These are phyloP conservation scores for Fusarium brachygibbosum DNA, from an alignment of 2,329 filamentous ascomycete genomes.

Conservation along the genomic window DNA sequence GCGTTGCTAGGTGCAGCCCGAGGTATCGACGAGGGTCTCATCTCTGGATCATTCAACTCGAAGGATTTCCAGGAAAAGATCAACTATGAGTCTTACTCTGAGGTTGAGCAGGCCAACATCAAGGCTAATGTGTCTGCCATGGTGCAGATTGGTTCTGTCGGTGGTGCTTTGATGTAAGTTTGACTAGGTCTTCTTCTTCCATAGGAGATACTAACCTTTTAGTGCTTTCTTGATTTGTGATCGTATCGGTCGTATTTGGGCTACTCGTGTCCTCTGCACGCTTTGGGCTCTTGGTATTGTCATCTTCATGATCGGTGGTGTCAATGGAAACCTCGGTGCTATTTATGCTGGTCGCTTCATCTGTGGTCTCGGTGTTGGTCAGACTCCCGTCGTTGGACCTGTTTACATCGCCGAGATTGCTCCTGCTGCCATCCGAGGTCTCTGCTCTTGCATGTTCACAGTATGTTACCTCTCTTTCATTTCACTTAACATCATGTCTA, in stretches of 20 bases:
- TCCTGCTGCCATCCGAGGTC: conserved; percentile 76
- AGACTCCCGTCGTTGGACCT: conserved; percentile 76
- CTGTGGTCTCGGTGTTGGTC: conserved; percentile 74
- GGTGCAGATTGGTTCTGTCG: conserved; percentile 84
- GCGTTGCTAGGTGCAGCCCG: conserved; percentile 82
- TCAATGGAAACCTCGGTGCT: conserved; percentile 65
- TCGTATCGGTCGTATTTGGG: conserved; percentile 73
- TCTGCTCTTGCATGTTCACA: conserved; percentile 73
- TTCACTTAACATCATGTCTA: neutral
- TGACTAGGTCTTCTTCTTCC: too few relatives aligned
- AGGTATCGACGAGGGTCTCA: conserved; percentile 85
- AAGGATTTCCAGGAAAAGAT: conserved; percentile 73
- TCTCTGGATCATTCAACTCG: conserved; percentile 78
- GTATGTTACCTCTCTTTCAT: neutral
- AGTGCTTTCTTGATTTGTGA: conserved; percentile 72
- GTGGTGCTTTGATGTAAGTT: conserved; percentile 71
- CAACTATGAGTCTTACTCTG: conserved; percentile 66
- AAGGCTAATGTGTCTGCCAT: conserved; percentile 84
- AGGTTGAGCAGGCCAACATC: conserved; percentile 72
- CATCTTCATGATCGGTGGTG: conserved; percentile 68
- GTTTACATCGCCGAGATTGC: conserved; percentile 81
- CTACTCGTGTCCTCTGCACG: conserved; percentile 68
- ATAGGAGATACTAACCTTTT: too few relatives aligned
- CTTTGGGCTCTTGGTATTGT: conserved; percentile 71
- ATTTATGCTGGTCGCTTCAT: conserved; percentile 77